Base-by-base conservation (phyloP, 164 flowering plant genomes). In the Nymphaea colorata region DNA sequence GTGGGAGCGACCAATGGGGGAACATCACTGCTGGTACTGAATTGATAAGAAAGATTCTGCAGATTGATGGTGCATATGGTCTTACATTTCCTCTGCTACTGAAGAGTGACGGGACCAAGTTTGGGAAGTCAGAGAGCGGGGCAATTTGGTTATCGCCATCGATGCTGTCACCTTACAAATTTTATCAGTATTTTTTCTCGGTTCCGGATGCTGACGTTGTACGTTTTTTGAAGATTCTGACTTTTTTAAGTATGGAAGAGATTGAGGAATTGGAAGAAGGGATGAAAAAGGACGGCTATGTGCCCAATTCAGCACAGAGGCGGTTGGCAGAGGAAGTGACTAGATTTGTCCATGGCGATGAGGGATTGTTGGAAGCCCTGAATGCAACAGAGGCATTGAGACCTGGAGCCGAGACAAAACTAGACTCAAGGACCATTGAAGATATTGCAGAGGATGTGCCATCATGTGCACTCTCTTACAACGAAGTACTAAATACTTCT, bases 1-100 rank as follows among this genome's bases (percentile, higher is more conserved):
- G 97, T 4, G 97, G 97, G 3, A 86, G 92, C 70, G 94, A 90
- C 74, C 92, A 88, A 60, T 90, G 94, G 97, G 96, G 93, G 0
- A 90, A 88, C 71, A 88, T 90, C 17, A 90, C 92, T 12, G 93
- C 92, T 11, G 94, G 97, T 43, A 90, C 97, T 3, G 94, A 91
- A 42, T 66, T 91, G 41, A 85, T 91, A 68, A 73, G 92, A 62
- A 84, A 82, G 44, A 82, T 84, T 72, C 71, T 84, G 41, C 85
- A 80, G 59, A 68, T 74, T 2, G 88, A 87, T 12, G 84, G 80
- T 17, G 92, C 86, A 0, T 88, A 84, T 73, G 97, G 93, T 0
- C 69, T 88, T 68, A 88, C 97, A 61, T 88, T 88, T 70, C 94
- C 94, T 66, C 86, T 91, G 43, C 77, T 91, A 7, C 76, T 91